Base-by-base conservation (phyloP, 495 filamentous ascomycete genomes). In the Hyaloscypha hepaticicola region DNA sequence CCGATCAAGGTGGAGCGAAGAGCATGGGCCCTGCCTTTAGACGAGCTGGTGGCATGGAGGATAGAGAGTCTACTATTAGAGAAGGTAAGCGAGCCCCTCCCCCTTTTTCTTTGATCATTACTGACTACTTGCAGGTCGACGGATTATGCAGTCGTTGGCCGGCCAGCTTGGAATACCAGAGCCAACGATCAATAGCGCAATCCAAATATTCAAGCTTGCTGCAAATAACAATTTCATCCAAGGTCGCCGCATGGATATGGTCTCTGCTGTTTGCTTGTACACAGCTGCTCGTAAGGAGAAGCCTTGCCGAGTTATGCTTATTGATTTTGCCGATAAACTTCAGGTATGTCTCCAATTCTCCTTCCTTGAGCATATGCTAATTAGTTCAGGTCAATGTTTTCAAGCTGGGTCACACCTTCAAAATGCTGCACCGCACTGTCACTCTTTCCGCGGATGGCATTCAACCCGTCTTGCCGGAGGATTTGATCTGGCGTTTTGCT, bases 271-370 rank as follows among this genome's bases (percentile, higher is more conserved):
- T 41, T 91, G 89, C 74, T 80, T 99, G 26, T 99, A 97, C 69
- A 87, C 90, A 61, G 90, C 90, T 26, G 96, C 91, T 76, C 87
- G 95, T 48, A 79, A 81, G 61, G 77, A 86, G 50, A 74, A 81
- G 71, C 75, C 84, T 76, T 83, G 86, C 61, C 74, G 77, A 76
- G 78, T 87, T 65, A 92, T 99, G 89, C 82, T 99, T 19, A 97
- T 99, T 72, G 95, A 99, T 78, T 89, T 99, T 68, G 90, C 96
- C 11, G 96, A 98, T 70, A 82, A 90, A 52, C 77, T 93, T 51
- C 85, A 80, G 72, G 78, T 82, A 70, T 66, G 72, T 59, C 5
- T 27, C 52, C 33, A 38, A n/a, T n/a, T 38, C 52, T 50, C 52
- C 5, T 27, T 25, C 4, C 31, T 27, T 8, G 22, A 25, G 27